These are phyloP conservation scores for Canariomyces notabilis DNA, from an alignment of 2,329 filamentous ascomycete species.

Conservation along the genomic window DNA sequence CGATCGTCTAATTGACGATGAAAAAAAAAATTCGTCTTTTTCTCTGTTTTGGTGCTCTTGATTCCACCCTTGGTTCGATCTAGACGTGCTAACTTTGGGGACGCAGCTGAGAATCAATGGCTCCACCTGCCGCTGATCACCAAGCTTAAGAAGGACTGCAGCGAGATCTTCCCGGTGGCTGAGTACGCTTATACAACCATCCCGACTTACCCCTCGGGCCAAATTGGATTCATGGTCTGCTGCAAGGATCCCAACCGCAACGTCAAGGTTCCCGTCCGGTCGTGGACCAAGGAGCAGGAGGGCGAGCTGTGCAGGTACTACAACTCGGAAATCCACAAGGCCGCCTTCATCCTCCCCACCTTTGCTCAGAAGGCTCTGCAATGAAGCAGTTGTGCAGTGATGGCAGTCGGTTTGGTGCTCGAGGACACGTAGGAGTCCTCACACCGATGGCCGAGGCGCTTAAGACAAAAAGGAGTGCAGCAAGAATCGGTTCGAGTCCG, in stretches of 20 bases:
- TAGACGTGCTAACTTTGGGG: conserved; percentile 13
- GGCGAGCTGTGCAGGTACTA: conserved; percentile 93
- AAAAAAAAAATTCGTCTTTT: conserved; percentile 15
- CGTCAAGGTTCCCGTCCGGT: conserved; percentile 77
- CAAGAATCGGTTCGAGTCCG: conserved; percentile 2
- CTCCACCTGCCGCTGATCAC: conserved; percentile 91
- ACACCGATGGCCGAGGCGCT: not conserved
- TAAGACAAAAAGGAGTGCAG: conserved; percentile 10
- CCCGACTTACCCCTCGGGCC: conserved; percentile 95
- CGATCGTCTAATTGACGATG: no score
- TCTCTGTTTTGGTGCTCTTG: conserved; percentile 2
- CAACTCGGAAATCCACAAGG: conserved; percentile 93
- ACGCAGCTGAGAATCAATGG: conserved; percentile 95
- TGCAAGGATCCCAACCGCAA: conserved; percentile 85
- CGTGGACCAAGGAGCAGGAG: conserved; percentile 83
- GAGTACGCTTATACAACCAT: conserved; percentile 99
- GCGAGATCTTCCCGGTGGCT: conserved; percentile 92
- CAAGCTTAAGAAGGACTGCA: conserved; percentile 94
- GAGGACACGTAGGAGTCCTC: no score
- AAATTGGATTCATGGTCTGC: conserved; percentile 99
- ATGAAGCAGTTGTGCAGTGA: conserved; percentile 33
- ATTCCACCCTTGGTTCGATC: not conserved
- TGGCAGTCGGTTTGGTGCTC: not conserved
- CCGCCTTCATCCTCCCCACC: conserved; percentile 85
- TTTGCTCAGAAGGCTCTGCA: conserved; percentile 78